Conservation (phyloP, 495 filamentous ascomycete genomes). For the Cercophora samala region DNA sequence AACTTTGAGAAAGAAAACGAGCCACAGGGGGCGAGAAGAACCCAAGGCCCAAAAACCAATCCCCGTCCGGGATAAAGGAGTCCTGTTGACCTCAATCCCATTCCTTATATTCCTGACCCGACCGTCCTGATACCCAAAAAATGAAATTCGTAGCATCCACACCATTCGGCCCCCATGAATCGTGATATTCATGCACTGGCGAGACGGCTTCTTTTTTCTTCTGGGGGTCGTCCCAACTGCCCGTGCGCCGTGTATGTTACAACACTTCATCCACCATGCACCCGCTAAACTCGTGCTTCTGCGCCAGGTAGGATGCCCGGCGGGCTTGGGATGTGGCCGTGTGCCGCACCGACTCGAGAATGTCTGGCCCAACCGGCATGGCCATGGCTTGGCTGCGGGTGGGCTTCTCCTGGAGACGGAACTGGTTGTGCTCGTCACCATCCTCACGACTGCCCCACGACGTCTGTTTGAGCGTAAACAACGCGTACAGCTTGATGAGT, state of each 20-base stretch:
- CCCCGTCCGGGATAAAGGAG: constrained; percentile 15
- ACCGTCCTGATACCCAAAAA: constrained; percentile 18
- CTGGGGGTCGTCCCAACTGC: not conserved
- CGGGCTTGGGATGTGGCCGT: constrained; percentile 17
- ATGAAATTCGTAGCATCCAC: constrained; percentile 26
- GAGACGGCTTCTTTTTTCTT: not conserved
- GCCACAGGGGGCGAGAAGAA: not conserved
- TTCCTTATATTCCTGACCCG: constrained; percentile 21
- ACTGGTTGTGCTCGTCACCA: constrained; percentile 59
- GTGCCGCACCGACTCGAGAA: constrained; percentile 23
- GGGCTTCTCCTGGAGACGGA: constrained; percentile 52
- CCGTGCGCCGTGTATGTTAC: constrained; percentile 10
- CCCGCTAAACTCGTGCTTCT: constrained; percentile 21
- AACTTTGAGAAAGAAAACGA: constrained; percentile 2
- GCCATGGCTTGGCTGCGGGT: constrained; percentile 47
- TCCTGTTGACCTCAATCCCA: constrained; percentile 23
- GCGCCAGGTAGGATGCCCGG: constrained; percentile 15
- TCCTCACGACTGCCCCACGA: constrained; percentile 68
- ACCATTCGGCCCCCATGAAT: constrained; percentile 22
- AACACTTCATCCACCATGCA: constrained; percentile 10
- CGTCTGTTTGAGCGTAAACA: constrained; percentile 65
- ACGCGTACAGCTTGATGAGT: constrained; percentile 71
- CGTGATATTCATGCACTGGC: constrained; percentile 22
- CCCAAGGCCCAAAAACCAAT: constrained; percentile 19
- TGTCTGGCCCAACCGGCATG: constrained; percentile 38